Percentiles rank a stretch among this genome's conserved stretches.
Conservation (phyloP, 495 filamentous ascomycete species). For the Talaromyces trachyspermus region DNA sequence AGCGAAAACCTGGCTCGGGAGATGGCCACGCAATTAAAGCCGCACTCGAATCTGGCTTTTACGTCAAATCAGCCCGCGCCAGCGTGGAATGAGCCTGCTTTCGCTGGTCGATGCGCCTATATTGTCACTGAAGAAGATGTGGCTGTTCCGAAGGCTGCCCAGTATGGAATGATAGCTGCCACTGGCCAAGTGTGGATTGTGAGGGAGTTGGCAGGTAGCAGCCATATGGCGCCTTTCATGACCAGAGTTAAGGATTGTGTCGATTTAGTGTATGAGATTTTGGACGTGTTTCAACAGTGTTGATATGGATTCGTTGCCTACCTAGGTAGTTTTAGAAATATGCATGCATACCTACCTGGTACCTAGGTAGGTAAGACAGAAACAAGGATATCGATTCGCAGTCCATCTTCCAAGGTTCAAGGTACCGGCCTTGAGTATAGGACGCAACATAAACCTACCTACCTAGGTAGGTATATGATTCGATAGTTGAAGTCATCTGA, state of each 20-base stretch:
- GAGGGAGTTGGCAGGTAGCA: constrained; percentile 14
- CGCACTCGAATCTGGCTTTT: constrained; percentile 21
- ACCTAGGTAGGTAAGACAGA: no score
- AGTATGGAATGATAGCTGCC: constrained; percentile 18
- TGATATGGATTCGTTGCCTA: no score
- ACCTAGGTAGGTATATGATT: no score
- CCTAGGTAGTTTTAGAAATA: no score
- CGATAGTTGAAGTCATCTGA: no score
- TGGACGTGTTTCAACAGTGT: no score
- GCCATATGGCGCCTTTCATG: constrained; percentile 22
- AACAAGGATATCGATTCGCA: no score
- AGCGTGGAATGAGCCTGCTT: constrained; percentile 18
- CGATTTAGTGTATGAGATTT: constrained; percentile 2
- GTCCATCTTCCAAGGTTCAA: no score
- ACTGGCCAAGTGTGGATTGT: constrained; percentile 18
- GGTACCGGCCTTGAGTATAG: no score
- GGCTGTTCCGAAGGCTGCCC: constrained; percentile 19
- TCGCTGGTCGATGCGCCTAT: constrained; percentile 12
- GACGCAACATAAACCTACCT: no score
- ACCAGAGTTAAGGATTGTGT: constrained; percentile 2
- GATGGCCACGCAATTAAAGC: constrained; percentile 13
- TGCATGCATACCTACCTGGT: no score
- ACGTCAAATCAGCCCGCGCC: constrained; percentile 19
- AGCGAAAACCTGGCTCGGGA: constrained; percentile 6
- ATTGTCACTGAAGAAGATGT: constrained; percentile 19